Evolutionary conservation across 176 grass and related monocot genomes (phyloP).

Genomic region (Cenchrus americanus): DNA sequence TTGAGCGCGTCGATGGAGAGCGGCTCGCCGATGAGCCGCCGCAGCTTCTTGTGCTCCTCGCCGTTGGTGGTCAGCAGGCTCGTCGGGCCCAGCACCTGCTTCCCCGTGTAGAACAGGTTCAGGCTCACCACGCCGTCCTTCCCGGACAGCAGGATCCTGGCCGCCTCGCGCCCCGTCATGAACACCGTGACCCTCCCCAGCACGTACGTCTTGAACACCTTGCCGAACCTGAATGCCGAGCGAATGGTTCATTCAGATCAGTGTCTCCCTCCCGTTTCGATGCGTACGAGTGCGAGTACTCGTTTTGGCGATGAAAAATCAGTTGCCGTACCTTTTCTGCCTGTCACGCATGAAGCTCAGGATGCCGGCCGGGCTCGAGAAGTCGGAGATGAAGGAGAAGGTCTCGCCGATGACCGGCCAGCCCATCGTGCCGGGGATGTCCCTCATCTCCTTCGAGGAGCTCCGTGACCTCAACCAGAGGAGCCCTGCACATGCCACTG

Average conservation of each 20-base stretch:
- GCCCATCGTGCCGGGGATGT: constrained; percentile 62
- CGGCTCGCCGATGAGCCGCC: constrained; percentile 65
- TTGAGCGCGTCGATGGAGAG: constrained; percentile 68
- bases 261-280: neutral
- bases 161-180: constrained; percentile 71
- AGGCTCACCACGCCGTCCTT: constrained; percentile 78
- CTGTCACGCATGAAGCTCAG: constrained; percentile 71
- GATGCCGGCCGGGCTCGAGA: constrained; percentile 58
- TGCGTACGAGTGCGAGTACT: too few relatives aligned
- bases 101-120: constrained; percentile 72
- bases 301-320: neutral
- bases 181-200: constrained; percentile 67
- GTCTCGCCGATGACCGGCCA: constrained; percentile 76
- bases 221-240: constrained; percentile 49
- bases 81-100: constrained; percentile 70
- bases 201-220: constrained; percentile 77
- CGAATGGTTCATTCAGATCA: neutral
- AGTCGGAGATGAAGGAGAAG: constrained; percentile 67
- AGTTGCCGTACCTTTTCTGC: constrained; percentile 27
- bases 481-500: constrained; percentile 1
- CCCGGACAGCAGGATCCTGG: constrained; percentile 68
- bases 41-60: constrained; percentile 70
- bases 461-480: constrained; percentile 39
- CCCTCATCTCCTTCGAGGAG: constrained; percentile 35
- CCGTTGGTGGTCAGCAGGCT: constrained; percentile 73